Evolutionary conservation across 148 eudicot genomes (phyloP), one percentile per base, ranked within the genome.

Genomic region (Talinum fruticosum): DNA sequence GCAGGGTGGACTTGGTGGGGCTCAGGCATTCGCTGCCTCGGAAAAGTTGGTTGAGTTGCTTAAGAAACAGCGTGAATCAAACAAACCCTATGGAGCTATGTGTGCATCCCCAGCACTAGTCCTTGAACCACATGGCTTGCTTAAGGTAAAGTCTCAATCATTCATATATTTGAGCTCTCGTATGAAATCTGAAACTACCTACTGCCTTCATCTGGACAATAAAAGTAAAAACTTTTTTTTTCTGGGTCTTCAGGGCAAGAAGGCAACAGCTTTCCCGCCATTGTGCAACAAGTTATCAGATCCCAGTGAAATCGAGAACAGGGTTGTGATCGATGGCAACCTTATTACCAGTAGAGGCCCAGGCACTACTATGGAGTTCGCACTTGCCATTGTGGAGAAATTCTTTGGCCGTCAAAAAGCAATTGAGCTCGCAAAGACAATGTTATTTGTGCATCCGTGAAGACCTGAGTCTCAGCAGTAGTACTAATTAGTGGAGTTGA

Each of bases 1-100:
- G 79, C 84, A 96, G 99, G 99, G 99, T 77, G 99, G 99, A 78
- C 86, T 96, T 69, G 93, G 95, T 81, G 99, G 99, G 73, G 99
- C 99, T 35, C 79, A 90, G 85, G 87, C 92, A 37, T 96, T 96
- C 79, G 88, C 98, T 1, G 86, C 86, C 33, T 90, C 97, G 32
- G 89, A 90, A 77, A 91, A 84, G 70, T 85, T 96, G 74, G 91
- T 96, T 21, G 84, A 88, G 81, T 62, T 93, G 86, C 87, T 96
- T 75, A 93, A 91, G 90, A 90, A 91, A 84, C 99, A 93, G 79
- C 89, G 82, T 62, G 92, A 91, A 79, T 79, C 97, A 28, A 87
- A 86, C 69, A 89, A 77, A 76, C 92, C 90, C 16, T 91, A 91
- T 79, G 99, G 95, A 75, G 99, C 98, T 19, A 93, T 96, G 70